These are phyloP conservation scores for Pyracantha coccinea DNA, from an alignment of 331 rosid genomes.

Conservation along the genomic window DNA sequence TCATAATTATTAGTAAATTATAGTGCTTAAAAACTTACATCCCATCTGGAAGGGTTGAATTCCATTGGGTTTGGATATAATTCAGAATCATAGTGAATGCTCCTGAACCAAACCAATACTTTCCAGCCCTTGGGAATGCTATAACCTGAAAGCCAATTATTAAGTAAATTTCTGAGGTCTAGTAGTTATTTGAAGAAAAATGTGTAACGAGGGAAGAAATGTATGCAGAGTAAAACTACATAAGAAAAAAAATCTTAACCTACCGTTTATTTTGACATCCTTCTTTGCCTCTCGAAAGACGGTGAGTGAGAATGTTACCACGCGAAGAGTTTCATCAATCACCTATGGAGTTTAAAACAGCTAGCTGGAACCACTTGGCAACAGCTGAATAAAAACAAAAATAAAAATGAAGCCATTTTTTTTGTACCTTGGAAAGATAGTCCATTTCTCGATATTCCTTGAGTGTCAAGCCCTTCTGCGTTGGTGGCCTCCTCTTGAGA, in stretches of 20 bases:
- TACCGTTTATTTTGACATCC: slow-evolving; percentile 58
- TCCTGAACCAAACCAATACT: slow-evolving; percentile 75
- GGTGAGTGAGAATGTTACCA: slow-evolving; percentile 49
- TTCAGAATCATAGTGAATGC: slow-evolving; percentile 80
- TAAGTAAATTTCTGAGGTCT: neutral
- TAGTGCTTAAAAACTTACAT: slow-evolving; percentile 33
- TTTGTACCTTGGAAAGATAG: slow-evolving; percentile 58
- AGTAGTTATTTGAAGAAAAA: neutral
- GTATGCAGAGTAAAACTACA: neutral
- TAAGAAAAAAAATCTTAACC: slow-evolving; percentile 3
- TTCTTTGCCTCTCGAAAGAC: slow-evolving; percentile 62
- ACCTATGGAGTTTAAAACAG: slow-evolving; percentile 27
- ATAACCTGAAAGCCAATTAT: slow-evolving; percentile 42
- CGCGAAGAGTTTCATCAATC: slow-evolving; percentile 67
- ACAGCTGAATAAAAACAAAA: neutral
- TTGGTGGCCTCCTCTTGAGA: slow-evolving; percentile 46
- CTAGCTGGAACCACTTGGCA: neutral
- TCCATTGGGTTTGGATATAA: slow-evolving; percentile 65
- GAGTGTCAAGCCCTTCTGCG: slow-evolving; percentile 56
- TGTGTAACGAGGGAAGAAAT: neutral
- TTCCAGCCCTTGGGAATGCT: slow-evolving; percentile 88
- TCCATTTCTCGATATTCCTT: slow-evolving; percentile 72
- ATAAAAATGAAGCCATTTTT: neutral
- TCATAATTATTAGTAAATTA: neutral
- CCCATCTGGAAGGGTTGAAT: slow-evolving; percentile 79